Percentiles rank a stretch among this genome's conserved stretches.
phyloP scores from a whole-genome alignment of 192 early-diverging fungal genomes.

The Gonapodya prolifera region DNA sequence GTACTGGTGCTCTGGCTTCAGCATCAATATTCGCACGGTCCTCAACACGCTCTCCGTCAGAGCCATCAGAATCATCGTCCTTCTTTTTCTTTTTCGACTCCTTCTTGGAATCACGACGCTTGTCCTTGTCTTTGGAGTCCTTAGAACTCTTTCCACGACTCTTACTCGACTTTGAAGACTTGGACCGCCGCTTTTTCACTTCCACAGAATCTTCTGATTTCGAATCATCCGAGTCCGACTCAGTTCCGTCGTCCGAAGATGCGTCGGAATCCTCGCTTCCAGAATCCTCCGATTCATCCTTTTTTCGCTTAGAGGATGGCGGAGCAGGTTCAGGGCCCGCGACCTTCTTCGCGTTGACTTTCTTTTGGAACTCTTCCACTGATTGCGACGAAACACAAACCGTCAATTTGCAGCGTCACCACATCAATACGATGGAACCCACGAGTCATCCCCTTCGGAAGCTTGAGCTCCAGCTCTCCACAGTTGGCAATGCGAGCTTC shows the following conservation, averaged over 20 bases:
- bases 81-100: neutral
- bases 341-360: neutral
- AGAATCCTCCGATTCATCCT: neutral
- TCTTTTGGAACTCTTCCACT: neutral
- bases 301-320: neutral
- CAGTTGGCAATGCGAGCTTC: constrained; percentile 70
- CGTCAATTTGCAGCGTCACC: too few species aligned
- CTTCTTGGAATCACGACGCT: neutral
- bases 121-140: neutral
- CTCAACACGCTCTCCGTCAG: neutral
- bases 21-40: neutral
- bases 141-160: neutral
- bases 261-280: neutral
- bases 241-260: neutral
- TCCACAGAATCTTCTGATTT: neutral
- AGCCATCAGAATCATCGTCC: neutral
- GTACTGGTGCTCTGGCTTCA: neutral
- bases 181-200: neutral
- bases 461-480: constrained; percentile 62
- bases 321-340: neutral
- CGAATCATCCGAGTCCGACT: neutral
- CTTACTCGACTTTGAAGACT: neutral
- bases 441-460: neutral
- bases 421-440: too few species aligned
- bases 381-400: too few species aligned